A percentile compares a stretch with the other conserved stretches of the same genome.
Evolutionary conservation across 106 monocot genomes (phyloP).

Genomic region (Dendrobium catenatum): DNA sequence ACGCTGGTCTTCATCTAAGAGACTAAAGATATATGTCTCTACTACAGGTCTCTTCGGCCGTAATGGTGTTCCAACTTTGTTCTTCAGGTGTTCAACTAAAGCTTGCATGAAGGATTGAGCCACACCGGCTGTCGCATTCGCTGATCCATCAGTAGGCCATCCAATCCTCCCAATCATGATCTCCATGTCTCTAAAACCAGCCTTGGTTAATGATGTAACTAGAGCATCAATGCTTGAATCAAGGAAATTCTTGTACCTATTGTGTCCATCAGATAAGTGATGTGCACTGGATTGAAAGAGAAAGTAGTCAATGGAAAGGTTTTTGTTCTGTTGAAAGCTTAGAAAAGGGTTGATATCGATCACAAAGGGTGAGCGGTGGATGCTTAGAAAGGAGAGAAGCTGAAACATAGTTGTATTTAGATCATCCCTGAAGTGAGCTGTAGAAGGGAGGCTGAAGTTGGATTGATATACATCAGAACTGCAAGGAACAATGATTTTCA

Average conservation of each 20-base stretch:
- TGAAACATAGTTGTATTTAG: conserved; percentile 71
- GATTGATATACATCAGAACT: conserved; percentile 51
- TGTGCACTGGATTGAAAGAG: conserved; percentile 43
- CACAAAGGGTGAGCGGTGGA: conserved; percentile 65
- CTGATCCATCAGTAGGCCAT: conserved; percentile 88
- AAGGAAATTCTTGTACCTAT: conserved; percentile 58
- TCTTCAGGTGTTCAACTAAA: conserved; percentile 47
- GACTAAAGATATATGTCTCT: conserved; percentile 68
- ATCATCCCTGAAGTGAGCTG: conserved; percentile 62
- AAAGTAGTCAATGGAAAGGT: conserved; percentile 47
- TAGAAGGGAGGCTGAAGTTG: conserved; percentile 58
- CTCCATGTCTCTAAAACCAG: conserved; percentile 54
- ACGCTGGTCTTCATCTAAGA: conserved; percentile 68
- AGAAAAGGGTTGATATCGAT: conserved; percentile 64
- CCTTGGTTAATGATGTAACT: conserved; percentile 40
- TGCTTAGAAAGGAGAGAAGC: conserved; percentile 64
- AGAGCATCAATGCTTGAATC: conserved; percentile 63
- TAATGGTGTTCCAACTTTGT: conserved; percentile 56
- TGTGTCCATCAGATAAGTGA: conserved; percentile 46
- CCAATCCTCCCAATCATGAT: conserved; percentile 76
- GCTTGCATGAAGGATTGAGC: conserved; percentile 66
- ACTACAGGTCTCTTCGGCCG: conserved; percentile 46
- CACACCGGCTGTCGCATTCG: conserved; percentile 40
- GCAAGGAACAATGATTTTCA: conserved; percentile 80
- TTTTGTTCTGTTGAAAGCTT: conserved; percentile 45